Percentiles rank a stretch among this genome's conserved stretches.
phyloP scores from a whole-genome alignment of 176 grass and related monocot species.

The Panicum miliaceum region DNA sequence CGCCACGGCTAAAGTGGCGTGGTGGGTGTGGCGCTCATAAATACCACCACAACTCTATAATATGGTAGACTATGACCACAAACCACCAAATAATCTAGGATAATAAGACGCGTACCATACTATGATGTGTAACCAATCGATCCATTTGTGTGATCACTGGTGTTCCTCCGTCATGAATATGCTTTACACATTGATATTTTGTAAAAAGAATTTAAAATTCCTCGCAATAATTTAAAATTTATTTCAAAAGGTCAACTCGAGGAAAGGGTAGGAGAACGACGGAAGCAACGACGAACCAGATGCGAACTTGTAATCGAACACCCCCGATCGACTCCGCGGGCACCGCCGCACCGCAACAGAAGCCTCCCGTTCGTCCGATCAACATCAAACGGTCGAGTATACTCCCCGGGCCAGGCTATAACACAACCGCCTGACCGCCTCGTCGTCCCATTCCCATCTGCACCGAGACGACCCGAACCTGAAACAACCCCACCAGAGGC shows the following conservation, averaged over 20 bases:
- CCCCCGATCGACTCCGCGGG: background rate
- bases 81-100: too few species aligned
- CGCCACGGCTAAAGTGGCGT: too few species aligned
- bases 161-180: too few species aligned
- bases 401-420: background rate
- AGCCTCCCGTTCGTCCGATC: background rate
- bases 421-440: background rate
- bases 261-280: background rate
- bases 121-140: too few species aligned
- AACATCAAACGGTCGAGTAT: background rate
- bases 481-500: background rate
- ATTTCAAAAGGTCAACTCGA: background rate
- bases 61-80: too few species aligned
- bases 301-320: slow-evolving; percentile 1
- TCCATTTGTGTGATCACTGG: too few species aligned
- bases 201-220: too few species aligned
- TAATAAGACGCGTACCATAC: too few species aligned
- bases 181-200: too few species aligned
- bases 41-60: too few species aligned
- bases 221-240: background rate
- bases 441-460: background rate
- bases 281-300: background rate
- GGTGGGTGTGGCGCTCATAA: too few species aligned
- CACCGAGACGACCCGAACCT: background rate
- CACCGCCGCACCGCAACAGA: background rate